A percentile compares a stretch with the other conserved stretches of the same genome.
Evolutionary conservation across 78 protist species (phyloP).

Genomic region (Dictyostelium discoideum): DNA sequence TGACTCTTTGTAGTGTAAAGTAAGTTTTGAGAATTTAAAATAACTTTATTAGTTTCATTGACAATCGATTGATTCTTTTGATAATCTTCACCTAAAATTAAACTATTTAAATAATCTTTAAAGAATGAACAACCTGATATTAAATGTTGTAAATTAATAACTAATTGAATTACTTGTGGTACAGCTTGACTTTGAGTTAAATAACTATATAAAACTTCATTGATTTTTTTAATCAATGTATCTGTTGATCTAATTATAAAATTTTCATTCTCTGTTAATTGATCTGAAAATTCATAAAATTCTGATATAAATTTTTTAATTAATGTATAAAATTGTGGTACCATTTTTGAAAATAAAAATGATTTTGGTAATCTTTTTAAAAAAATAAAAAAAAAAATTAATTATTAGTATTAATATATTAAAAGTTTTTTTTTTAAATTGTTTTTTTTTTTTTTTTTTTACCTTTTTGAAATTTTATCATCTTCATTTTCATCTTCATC

Average conservation of each 20-base stretch:
- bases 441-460: not conserved
- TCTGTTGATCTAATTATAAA: conserved; percentile 74
- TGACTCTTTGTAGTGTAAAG: conserved; percentile 41
- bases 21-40: conserved; percentile 31
- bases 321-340: conserved; percentile 74
- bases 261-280: conserved; percentile 68
- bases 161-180: conserved; percentile 68
- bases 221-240: conserved; percentile 56
- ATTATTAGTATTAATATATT: not conserved
- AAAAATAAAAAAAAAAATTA: not conserved
- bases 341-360: conserved; percentile 78
- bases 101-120: conserved; percentile 53
- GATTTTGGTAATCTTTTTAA: conserved; percentile 50
- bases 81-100: conserved; percentile 33
- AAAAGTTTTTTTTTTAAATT: not conserved
- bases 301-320: conserved; percentile 74
- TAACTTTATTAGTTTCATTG: conserved; percentile 16
- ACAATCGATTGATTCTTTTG: not conserved
- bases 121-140: conserved; percentile 58
- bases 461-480: conserved; percentile 13
- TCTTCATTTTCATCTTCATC: not conserved
- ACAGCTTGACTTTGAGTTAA: conserved; percentile 44
- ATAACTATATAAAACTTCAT: conserved; percentile 27
- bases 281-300: conserved; percentile 76
- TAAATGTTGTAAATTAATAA: conserved; percentile 57